Evolutionary conservation across 139 green algal genomes (phyloP), one percentile per base, ranked within the genome.

Genomic region (Volvox reticuliferus): DNA sequence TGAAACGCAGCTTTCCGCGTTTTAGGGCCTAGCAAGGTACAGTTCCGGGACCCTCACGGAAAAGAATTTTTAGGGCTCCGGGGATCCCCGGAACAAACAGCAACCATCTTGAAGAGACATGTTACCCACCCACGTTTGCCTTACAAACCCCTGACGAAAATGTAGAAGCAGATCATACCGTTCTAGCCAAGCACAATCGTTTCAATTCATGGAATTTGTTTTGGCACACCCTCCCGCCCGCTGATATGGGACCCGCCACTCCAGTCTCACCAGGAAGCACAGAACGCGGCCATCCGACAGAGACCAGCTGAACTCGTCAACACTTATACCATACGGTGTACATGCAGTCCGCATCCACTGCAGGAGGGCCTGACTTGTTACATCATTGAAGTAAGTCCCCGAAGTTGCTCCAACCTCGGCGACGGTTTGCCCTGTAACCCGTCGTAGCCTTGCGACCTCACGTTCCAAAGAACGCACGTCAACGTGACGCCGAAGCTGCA

Each of bases 261-360:
- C 12, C 6, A 28, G 21, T 28, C 63, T 87, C 69, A 98, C 95
- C 93, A 99, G 89, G 55, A 96, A 91, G 89, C 97, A 98, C 24
- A 98, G 95, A 21, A 92, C 95, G 14, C 93, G 88, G 0, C 97
- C 97, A 81, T 99, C 97, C 0, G 90, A 95, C 91, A 99, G 97
- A 36, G 87, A 93, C 20, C 86, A 89, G 18, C 83, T 96, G 90
- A 97, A 97, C 92, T 96, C 93, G 24, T 86, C 44, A 33, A 98
- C 92, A 50, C 14, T 12, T 30, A 97, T 65, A 26, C 93, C 94
- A 37, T 96, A 94, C 21, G 76, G 82, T n/a, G 26, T 77, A 68
- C 94, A 95, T 28, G 97, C 96, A 18, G 95, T 93, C 89, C 96
- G 93, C 86, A 95, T 93, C 97, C 97, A 99, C 32, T 94, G 88